A percentile compares a stretch with the other conserved stretches of the same genome.
Evolutionary conservation across 2,329 filamentous ascomycete species (phyloP).

Genomic region (Penicillium corylophilum): DNA sequence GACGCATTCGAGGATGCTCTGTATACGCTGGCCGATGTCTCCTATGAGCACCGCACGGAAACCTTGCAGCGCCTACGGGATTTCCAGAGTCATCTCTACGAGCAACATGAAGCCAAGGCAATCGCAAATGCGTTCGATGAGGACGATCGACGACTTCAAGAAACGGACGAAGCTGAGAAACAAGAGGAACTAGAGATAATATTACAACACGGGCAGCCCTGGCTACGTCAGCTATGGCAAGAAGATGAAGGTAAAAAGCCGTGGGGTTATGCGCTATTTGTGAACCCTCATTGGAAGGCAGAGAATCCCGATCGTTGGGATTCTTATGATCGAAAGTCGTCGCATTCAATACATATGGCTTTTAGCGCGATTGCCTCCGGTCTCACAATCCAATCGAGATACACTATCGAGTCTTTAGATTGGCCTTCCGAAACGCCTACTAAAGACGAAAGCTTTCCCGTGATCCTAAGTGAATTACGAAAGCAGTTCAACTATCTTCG

Average conservation of each 20-base stretch:
- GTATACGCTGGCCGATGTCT: too few species aligned
- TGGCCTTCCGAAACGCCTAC: background rate
- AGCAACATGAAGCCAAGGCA: too few species aligned
- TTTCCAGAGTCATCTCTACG: too few species aligned
- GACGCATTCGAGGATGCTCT: too few species aligned
- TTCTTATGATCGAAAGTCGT: background rate
- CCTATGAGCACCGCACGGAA: too few species aligned
- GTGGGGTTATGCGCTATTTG: background rate
- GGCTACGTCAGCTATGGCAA: background rate
- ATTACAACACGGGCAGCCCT: background rate
- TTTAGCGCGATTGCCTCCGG: background rate
- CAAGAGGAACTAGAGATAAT: background rate
- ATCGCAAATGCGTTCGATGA: background rate
- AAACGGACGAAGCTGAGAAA: background rate
- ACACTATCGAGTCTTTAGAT: background rate
- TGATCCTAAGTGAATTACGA: background rate
- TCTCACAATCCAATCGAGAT: background rate
- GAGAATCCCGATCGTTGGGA: background rate
- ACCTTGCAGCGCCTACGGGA: too few species aligned
- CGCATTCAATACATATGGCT: background rate
- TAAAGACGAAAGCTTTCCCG: background rate
- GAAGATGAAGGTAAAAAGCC: background rate
- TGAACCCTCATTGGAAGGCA: background rate
- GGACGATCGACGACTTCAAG: background rate
- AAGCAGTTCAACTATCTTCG: background rate